These are phyloP conservation scores for Cryptosporidium andersoni DNA, from an alignment of 169 alveolate species.

Conservation along the genomic window DNA sequence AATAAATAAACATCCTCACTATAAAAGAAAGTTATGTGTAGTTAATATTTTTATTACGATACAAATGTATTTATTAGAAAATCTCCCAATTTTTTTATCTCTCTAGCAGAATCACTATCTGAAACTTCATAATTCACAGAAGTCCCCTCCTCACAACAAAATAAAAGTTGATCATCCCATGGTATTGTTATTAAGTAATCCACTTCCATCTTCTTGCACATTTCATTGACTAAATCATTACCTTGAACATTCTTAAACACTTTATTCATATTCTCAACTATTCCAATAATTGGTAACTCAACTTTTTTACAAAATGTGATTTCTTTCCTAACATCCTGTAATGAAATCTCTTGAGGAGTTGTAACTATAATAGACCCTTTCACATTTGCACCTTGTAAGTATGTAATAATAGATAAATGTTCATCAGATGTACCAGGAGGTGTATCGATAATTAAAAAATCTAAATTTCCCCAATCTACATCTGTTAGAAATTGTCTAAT, in stretches of 20 bases:
- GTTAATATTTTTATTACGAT: neutral
- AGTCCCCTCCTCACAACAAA: constrained; percentile 77
- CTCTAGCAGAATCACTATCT: constrained; percentile 71
- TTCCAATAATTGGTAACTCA: constrained; percentile 89
- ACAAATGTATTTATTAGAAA: neutral
- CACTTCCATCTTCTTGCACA: constrained; percentile 80
- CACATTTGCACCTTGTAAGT: constrained; percentile 85
- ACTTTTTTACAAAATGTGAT: constrained; percentile 87
- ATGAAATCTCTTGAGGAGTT: constrained; percentile 91
- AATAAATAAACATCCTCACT: neutral
- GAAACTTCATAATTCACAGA: constrained; percentile 72
- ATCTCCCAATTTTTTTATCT: constrained; percentile 51
- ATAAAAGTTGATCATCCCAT: constrained; percentile 75
- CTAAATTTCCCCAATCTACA: constrained; percentile 97
- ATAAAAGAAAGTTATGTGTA: constrained; percentile 1
- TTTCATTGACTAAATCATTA: constrained; percentile 60
- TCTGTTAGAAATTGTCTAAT: constrained; percentile 96
- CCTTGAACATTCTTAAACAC: constrained; percentile 46
- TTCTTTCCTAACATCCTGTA: constrained; percentile 92
- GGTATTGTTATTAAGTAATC: constrained; percentile 78
- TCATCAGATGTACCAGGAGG: constrained; percentile 99
- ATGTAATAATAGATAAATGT: constrained; percentile 92
- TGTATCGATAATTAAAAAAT: constrained; percentile 94
- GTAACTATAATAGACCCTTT: constrained; percentile 80
- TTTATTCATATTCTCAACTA: constrained; percentile 95